Evolutionary conservation across 257 asterid species (phyloP).

Genomic region (Solanum gracilifrons): DNA sequence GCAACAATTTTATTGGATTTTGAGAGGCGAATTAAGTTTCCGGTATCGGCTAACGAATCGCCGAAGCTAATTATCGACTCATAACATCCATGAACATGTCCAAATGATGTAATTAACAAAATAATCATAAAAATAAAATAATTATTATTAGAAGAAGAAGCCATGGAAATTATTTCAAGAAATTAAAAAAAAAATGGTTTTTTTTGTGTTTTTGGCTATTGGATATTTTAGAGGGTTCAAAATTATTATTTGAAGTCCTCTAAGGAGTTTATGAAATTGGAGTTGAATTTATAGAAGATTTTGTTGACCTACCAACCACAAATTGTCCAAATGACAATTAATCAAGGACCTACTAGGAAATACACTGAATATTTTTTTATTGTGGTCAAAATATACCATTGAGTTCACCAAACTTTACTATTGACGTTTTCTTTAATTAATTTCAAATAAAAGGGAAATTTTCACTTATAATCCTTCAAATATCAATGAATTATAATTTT

Average conservation of each 20-base stretch:
- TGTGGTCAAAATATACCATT: not conserved
- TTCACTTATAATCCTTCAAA: not conserved
- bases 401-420: not conserved
- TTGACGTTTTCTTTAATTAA: not conserved
- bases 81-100: not conserved
- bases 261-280: not conserved
- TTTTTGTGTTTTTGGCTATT: not conserved
- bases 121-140: not conserved
- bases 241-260: not conserved
- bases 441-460: not conserved
- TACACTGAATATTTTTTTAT: not conserved
- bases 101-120: not conserved
- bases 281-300: not conserved
- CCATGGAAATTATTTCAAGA: not conserved
- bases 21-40: conserved; percentile 10
- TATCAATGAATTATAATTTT: not conserved
- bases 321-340: not conserved
- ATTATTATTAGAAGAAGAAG: not conserved
- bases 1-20: not conserved
- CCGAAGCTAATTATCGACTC: conserved; percentile 23
- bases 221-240: not conserved
- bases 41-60: conserved; percentile 23
- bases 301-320: not conserved
- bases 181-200: too few relatives aligned
- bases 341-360: not conserved